Evolutionary conservation across 345 rosid species (phyloP), one percentile per base, ranked within the genome.

Genomic region (Laguncularia racemosa): DNA sequence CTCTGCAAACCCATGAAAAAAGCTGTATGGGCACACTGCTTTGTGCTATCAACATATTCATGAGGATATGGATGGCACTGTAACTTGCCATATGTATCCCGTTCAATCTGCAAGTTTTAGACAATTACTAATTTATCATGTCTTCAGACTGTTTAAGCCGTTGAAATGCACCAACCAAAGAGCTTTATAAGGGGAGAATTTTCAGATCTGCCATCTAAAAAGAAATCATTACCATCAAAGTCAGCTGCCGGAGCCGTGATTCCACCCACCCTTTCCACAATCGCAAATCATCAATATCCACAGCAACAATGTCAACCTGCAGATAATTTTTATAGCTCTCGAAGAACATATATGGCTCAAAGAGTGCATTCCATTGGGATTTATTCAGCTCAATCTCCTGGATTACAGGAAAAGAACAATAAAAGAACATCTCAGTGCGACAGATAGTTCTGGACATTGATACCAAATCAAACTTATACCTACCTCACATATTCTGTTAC

Each of bases 231-330:
- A 85, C 92, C 88, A 70, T 80, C 59, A 80, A 60, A 63, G 81
- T 82, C 53, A 85, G 72, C 67, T 82, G 92, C 67, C 92, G 76
- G 8, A 85, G 60, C 50, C 88, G 78, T 14, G 92, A 85, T 73
- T 85, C 88, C 45, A 85, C 92, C 86, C 92, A 82, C 58, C 92
- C 86, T 73, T 78, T 85, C 92, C 88, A 85, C 40, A 79, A 60
- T 19, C 75, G 81, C 78, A 85, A 69, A 58, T 85, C 86, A 71
- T 85, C 79, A 51, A 53, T 72, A 76, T 82, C 72, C 6, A 71
- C 75, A 44, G 86, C 92, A 67, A 74, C 53, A 61, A 85, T 69
- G 58, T 82, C 86, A 40, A 85, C 84, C 69, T 82, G 84, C 64
- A 85, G 74, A 69, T 85, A 85, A 64, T 85, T 85, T 56, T 65